A percentile compares a stretch with the other conserved stretches of the same genome.
Evolutionary conservation across 2,329 filamentous ascomycete genomes (phyloP).

Genomic region (Verticillium zaregamsianum): DNA sequence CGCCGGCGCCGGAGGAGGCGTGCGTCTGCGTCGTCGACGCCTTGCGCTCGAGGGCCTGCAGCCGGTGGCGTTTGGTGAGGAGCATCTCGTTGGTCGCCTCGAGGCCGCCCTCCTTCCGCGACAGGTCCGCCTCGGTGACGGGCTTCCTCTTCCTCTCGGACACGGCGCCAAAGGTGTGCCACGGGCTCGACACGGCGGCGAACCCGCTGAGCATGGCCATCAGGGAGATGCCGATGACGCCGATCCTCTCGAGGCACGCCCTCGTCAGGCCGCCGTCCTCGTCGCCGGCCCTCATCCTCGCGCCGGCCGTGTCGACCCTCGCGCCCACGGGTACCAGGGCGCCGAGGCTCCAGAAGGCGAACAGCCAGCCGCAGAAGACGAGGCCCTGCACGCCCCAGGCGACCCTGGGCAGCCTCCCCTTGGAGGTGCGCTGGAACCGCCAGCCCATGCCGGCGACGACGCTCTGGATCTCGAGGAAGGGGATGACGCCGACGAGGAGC

Average conservation of each 20-base stretch:
- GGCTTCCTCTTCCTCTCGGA: conserved; percentile 45
- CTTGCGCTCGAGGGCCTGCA: conserved; percentile 67
- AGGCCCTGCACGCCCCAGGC: conserved; percentile 61
- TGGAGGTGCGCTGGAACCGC: conserved; percentile 56
- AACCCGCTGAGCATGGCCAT: conserved; percentile 90
- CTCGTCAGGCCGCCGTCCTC: conserved; percentile 37
- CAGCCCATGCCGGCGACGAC: conserved; percentile 55
- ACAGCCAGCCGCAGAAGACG: conserved; percentile 66
- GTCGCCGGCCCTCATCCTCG: conserved; percentile 20
- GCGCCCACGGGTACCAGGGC: conserved; percentile 46
- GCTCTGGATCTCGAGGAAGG: conserved; percentile 73
- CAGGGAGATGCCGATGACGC: conserved; percentile 78
- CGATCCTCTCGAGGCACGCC: conserved; percentile 64
- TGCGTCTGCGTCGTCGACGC: conserved; percentile 27
- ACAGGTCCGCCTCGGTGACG: conserved; percentile 69
- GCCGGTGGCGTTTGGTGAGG: conserved; percentile 65
- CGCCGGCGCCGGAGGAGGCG: conserved; percentile 17
- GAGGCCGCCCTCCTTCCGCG: conserved; percentile 73
- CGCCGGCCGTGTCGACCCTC: conserved; percentile 14
- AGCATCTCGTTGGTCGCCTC: conserved; percentile 79
- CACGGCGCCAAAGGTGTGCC: conserved; percentile 73
- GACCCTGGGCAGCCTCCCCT: conserved; percentile 51
- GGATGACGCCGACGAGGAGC: conserved; percentile 69
- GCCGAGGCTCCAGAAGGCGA: conserved; percentile 73
- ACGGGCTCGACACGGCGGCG: conserved; percentile 80